Percentiles rank a stretch among this genome's conserved stretches.
Conservation (phyloP, 2,329 filamentous ascomycete species). For the Triangularia setosa region DNA sequence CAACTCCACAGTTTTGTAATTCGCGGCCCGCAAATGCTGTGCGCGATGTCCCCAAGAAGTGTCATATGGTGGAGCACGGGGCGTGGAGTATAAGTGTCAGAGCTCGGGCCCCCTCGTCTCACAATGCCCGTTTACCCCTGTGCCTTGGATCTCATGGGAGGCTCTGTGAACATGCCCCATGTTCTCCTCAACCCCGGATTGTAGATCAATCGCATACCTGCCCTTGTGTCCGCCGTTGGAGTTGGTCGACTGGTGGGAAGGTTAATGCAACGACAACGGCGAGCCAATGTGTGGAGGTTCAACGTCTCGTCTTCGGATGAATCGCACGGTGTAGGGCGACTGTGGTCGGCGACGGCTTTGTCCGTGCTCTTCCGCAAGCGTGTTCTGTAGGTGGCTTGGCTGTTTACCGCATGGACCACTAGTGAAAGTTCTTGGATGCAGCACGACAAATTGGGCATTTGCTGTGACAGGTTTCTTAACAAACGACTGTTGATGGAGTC, state of each 20-base stretch:
- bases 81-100: slow-evolving; percentile 6
- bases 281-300: neutral
- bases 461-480: neutral
- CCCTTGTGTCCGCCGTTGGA: neutral
- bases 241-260: neutral
- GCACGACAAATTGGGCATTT: neutral
- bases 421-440: neutral
- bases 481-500: no score
- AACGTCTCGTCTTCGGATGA: slow-evolving; percentile 5
- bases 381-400: neutral
- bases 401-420: neutral
- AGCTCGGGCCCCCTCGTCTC: slow-evolving; percentile 13
- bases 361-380: neutral
- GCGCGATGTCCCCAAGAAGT: neutral
- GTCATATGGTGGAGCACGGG: neutral
- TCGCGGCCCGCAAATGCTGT: neutral
- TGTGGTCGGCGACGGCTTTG: neutral
- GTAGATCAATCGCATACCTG: slow-evolving; percentile 8
- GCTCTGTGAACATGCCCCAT: neutral
- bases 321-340: neutral
- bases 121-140: slow-evolving; percentile 12
- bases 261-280: slow-evolving; percentile 1
- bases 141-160: neutral
- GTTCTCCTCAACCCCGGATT: slow-evolving; percentile 1
- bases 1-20: neutral